phyloP scores from a whole-genome alignment of 805 yeast species.

The Yarrowia divulgata region DNA sequence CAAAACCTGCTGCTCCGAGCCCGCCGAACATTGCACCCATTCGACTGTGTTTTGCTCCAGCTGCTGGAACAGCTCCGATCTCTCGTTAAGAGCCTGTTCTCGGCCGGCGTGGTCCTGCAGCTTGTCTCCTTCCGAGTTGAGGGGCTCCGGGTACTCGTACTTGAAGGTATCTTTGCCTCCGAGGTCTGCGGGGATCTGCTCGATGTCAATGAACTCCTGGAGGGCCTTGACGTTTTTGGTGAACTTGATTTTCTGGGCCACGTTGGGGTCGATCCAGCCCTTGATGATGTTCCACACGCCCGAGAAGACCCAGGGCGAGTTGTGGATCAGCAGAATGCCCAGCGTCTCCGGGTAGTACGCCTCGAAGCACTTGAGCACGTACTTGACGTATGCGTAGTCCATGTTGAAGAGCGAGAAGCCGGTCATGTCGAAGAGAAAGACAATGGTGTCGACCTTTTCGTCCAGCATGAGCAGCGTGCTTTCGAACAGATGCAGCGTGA shows the following conservation, averaged over 20 bases:
- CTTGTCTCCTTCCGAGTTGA: conserved; percentile 56
- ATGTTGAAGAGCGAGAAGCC: conserved; percentile 81
- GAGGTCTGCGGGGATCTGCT: conserved; percentile 64
- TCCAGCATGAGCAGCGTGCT: conserved; percentile 60
- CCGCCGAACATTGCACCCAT: conserved; percentile 17
- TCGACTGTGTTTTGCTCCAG: conserved; percentile 34
- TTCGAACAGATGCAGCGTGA: conserved; percentile 71
- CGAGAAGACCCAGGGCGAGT: conserved; percentile 86
- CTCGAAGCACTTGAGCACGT: conserved; percentile 76
- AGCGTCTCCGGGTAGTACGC: conserved; percentile 86
- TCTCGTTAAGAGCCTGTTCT: conserved; percentile 30
- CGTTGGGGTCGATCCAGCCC: conserved; percentile 86
- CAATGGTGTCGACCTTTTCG: conserved; percentile 67
- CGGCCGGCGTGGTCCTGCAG: conserved; percentile 28
- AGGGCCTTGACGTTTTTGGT: conserved; percentile 69
- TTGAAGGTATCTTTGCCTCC: conserved; percentile 68
- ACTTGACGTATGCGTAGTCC: conserved; percentile 81
- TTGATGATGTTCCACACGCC: conserved; percentile 85
- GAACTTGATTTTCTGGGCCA: conserved; percentile 77
- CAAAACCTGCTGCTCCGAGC: conserved; percentile 15
- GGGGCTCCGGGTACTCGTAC: conserved; percentile 61
- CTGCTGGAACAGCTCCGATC: conserved; percentile 24
- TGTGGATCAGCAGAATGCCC: conserved; percentile 73
- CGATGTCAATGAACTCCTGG: conserved; percentile 58
- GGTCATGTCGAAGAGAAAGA: conserved; percentile 74